phyloP scores from a whole-genome alignment of 2,329 filamentous ascomycete genomes.

The Stagonosporopsis tanaceti region DNA sequence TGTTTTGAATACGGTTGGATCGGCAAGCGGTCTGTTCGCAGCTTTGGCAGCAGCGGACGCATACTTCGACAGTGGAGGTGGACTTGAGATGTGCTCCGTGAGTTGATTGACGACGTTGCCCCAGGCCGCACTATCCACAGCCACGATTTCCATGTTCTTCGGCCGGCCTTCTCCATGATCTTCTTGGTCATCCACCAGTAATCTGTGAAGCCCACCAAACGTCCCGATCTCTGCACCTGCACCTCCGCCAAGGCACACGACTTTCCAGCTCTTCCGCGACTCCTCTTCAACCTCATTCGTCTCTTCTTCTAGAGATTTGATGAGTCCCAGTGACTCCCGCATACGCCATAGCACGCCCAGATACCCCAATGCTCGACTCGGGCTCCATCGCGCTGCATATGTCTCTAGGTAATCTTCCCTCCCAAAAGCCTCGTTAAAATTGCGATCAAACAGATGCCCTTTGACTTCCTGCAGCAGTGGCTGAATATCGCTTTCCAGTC shows the following conservation, averaged over 20 bases:
- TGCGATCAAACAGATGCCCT: slow-evolving; percentile 81
- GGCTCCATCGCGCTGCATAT: slow-evolving; percentile 92
- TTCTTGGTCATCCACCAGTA: slow-evolving; percentile 30
- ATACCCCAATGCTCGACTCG: slow-evolving; percentile 84
- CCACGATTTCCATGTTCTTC: slow-evolving; percentile 57
- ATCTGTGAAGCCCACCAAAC: slow-evolving; percentile 62
- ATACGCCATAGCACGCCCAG: slow-evolving; percentile 62
- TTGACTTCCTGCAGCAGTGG: slow-evolving; percentile 81
- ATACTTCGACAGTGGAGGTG: slow-evolving; percentile 57
- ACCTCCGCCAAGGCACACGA: slow-evolving; percentile 70
- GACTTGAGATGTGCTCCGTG: slow-evolving; percentile 61
- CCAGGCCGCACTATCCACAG: slow-evolving; percentile 90
- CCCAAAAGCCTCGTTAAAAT: slow-evolving; percentile 83
- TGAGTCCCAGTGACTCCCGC: slow-evolving; percentile 27
- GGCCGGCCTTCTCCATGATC: slow-evolving; percentile 5
- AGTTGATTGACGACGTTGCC: slow-evolving; percentile 67
- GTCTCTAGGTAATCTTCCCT: slow-evolving; percentile 74
- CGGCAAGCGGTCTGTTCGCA: slow-evolving; percentile 51
- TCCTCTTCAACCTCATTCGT: neutral
- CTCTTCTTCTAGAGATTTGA: neutral
- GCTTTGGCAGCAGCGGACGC: slow-evolving; percentile 56
- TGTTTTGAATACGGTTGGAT: slow-evolving; percentile 42
- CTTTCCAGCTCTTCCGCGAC: slow-evolving; percentile 37
- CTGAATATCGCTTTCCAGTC: slow-evolving; percentile 56
- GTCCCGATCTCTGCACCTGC: slow-evolving; percentile 73